Base-by-base conservation (phyloP, 1,139 yeast species). In the Candida frijolesensis region DNA sequence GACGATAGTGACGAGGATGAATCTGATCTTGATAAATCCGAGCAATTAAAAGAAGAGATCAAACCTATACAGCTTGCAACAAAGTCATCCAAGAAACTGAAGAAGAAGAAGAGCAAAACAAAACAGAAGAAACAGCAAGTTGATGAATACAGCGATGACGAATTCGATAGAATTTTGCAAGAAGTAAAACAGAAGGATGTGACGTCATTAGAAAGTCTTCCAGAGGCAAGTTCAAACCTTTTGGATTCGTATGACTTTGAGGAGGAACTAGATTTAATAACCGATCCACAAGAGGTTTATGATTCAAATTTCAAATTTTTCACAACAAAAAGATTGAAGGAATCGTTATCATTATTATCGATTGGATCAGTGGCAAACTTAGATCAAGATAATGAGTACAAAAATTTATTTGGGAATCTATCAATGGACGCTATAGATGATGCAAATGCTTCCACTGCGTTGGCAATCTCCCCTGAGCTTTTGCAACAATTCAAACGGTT, bases 351-450 rank as follows among this genome's bases (percentile, higher is more conserved):
- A 5, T 65, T 80, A 40, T 68, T 84, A 33, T 72, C 76, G 11
- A 64, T 84, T 7, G 63, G 61, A 1, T 74, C 81, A 43, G 65
- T 77, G 3, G 80, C 79, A 51, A 81, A 84, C 54, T 72, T 90
- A 44, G 96, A 90, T 62, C 89, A 96, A 2, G 96, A 89, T 60
- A 80, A 82, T 44, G 97, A 90, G 62, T 85, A 88, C 63, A 80
- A 82, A 49, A 75, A 78, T 52, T 68, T 90, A 45, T 89, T 90
- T 69, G 96, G 95, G 6, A 84, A 85, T 56, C 68, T 88, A 11
- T 85, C 94, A 0, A 65, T 79, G 12, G 87, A 85, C 43, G 83
- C 88, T 0, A 74, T 87, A 14, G 87, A 84, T 49, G 94, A 87
- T 64, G 92, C 90, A 0, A 89, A 87, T 57, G 78, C 87, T 7